Percentiles rank a stretch among this genome's conserved stretches.
phyloP scores from a whole-genome alignment of 139 green algal species.

The Chlorella sp. region DNA sequence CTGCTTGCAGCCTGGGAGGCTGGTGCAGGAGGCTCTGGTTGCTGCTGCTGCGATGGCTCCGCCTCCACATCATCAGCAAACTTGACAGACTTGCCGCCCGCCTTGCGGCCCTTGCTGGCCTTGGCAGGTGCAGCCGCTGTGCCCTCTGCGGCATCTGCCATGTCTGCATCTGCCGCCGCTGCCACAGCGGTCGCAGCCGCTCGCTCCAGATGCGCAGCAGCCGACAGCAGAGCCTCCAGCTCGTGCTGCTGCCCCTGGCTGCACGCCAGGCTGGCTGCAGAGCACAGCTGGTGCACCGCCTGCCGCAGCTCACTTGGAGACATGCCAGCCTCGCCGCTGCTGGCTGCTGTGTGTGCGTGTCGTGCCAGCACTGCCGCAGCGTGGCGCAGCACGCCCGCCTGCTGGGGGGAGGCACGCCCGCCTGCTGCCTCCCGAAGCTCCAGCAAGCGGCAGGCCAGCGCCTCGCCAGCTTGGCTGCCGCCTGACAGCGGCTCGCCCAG shows the following conservation, averaged over 20 bases:
- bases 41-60: background rate
- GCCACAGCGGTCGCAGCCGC: background rate
- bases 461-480: background rate
- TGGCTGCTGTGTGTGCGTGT: background rate
- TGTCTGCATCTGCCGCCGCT: background rate
- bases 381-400: conserved; percentile 10
- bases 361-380: background rate
- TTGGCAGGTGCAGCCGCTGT: background rate
- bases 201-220: background rate
- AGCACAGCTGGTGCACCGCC: conserved; percentile 40
- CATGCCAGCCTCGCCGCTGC: background rate
- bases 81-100: conserved; percentile 25
- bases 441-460: background rate
- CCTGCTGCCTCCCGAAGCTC: background rate
- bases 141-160: background rate
- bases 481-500: background rate
- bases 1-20: background rate
- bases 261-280: conserved; percentile 1
- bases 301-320: conserved; percentile 24
- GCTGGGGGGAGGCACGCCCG: background rate
- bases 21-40: background rate
- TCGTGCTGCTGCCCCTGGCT: conserved; percentile 27
- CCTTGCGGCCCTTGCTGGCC: background rate
- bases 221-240: conserved; percentile 22
- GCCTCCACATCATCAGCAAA: conserved; percentile 11